phyloP scores from a whole-genome alignment of 441 rosid species.

The Syzygium syzygioides region DNA sequence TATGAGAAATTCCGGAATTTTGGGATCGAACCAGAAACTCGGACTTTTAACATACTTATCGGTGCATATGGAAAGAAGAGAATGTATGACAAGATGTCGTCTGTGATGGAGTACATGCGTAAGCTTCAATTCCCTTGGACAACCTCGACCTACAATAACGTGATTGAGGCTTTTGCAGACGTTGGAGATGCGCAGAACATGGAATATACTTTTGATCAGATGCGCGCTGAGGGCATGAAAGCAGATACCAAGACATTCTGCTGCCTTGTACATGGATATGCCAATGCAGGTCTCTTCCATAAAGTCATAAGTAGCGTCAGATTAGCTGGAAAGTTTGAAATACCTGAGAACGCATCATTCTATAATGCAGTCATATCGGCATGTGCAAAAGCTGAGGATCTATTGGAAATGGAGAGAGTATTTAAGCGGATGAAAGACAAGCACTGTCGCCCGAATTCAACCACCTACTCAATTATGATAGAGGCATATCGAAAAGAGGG shows the following conservation, averaged over 20 bases:
- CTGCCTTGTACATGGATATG: conserved; percentile 79
- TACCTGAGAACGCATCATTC: conserved; percentile 63
- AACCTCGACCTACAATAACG: conserved; percentile 81
- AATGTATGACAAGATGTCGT: conserved; percentile 90
- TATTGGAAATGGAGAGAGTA: conserved; percentile 92
- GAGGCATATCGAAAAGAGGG: conserved; percentile 72
- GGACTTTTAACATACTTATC: conserved; percentile 78
- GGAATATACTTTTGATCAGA: conserved; percentile 84
- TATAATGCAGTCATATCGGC: conserved; percentile 71
- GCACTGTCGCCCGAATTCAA: conserved; percentile 45
- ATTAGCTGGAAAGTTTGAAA: conserved; percentile 70
- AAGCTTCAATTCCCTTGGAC: conserved; percentile 95
- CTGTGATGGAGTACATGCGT: conserved; percentile 93
- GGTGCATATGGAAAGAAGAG: conserved; percentile 86
- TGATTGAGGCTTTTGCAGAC: conserved; percentile 89
- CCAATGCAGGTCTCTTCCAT: conserved; percentile 78
- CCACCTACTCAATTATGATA: conserved; percentile 60
- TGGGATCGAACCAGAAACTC: conserved; percentile 83
- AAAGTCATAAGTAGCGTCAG: conserved; percentile 67
- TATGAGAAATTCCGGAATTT: conserved; percentile 79
- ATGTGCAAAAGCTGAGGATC: conserved; percentile 73
- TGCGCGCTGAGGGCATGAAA: conserved; percentile 76
- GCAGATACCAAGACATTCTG: conserved; percentile 90
- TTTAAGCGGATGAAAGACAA: conserved; percentile 70
- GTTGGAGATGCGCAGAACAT: conserved; percentile 84